Evolutionary conservation across 192 early-diverging fungal species (phyloP).

Genomic region (Chytriomyces sp.): DNA sequence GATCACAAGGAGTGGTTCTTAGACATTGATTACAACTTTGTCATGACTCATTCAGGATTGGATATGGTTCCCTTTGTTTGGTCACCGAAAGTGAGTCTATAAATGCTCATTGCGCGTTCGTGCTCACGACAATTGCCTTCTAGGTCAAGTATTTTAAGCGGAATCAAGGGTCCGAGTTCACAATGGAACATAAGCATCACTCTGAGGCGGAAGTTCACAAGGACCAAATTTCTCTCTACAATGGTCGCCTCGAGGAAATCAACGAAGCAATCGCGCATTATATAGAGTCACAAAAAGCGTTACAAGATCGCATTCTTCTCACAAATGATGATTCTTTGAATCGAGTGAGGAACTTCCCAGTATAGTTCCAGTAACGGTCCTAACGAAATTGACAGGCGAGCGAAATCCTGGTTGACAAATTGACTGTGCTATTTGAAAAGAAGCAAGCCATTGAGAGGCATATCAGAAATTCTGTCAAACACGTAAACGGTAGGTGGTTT

Average conservation of each 20-base stretch:
- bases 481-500: slow-evolving; percentile 10
- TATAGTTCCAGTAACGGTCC: not conserved
- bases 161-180: slow-evolving; percentile 17
- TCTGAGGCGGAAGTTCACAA: slow-evolving; percentile 35
- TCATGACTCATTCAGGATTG: slow-evolving; percentile 39
- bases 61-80: slow-evolving; percentile 61
- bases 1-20: slow-evolving; percentile 50
- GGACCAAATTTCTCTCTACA: slow-evolving; percentile 59
- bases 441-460: slow-evolving; percentile 54
- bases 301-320: slow-evolving; percentile 47
- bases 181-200: slow-evolving; percentile 14
- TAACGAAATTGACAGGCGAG: slow-evolving; percentile 37
- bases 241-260: slow-evolving; percentile 58
- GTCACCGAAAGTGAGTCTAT: slow-evolving; percentile 56
- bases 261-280: slow-evolving; percentile 59
- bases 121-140: not conserved
- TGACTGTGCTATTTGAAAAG: slow-evolving; percentile 63
- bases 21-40: slow-evolving; percentile 56
- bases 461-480: slow-evolving; percentile 32
- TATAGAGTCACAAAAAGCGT: slow-evolving; percentile 47
- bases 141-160: slow-evolving; percentile 28
- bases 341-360: slow-evolving; percentile 20
- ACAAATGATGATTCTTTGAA: slow-evolving; percentile 48
- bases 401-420: slow-evolving; percentile 58
- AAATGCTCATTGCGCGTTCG: not conserved